Evolutionary conservation across 1,284 basidiomycete genomes (phyloP).

Genomic region (Gymnopus androsaceus): DNA sequence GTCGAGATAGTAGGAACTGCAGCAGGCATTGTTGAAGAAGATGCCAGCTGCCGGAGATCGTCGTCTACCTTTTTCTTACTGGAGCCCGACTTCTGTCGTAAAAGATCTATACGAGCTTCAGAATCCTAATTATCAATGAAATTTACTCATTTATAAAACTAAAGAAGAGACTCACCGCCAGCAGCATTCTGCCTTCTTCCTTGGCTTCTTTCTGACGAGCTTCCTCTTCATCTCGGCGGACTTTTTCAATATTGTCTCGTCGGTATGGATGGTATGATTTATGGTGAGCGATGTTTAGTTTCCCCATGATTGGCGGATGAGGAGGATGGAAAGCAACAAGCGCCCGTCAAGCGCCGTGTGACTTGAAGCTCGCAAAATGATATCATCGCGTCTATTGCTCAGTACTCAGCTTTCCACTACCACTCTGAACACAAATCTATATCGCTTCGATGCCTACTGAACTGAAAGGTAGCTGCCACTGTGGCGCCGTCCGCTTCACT

Average conservation of each 20-base stretch:
- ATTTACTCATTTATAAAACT: slow-evolving; percentile 12
- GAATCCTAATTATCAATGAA: slow-evolving; percentile 54
- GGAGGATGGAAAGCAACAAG: background rate
- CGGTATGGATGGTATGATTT: slow-evolving; percentile 89
- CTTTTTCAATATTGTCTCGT: slow-evolving; percentile 80
- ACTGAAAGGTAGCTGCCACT: slow-evolving; percentile 62
- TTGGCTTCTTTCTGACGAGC: slow-evolving; percentile 64
- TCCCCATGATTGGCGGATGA: slow-evolving; percentile 58
- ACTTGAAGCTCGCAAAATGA: no score
- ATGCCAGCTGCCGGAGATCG: slow-evolving; percentile 22
- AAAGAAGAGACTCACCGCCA: slow-evolving; percentile 54
- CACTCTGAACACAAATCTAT: background rate
- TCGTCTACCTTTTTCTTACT: slow-evolving; percentile 43
- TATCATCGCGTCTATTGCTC: no score
- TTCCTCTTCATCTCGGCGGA: slow-evolving; percentile 78
- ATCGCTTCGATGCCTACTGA: slow-evolving; percentile 51
- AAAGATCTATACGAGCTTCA: slow-evolving; percentile 71
- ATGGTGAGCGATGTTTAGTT: slow-evolving; percentile 85
- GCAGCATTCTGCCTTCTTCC: slow-evolving; percentile 68
- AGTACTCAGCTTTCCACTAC: no score
- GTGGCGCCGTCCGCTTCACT: slow-evolving; percentile 55
- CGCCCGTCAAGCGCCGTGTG: background rate
- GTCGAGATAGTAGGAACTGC: background rate
- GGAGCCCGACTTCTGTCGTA: slow-evolving; percentile 61
- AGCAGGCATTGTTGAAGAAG: background rate